These are phyloP conservation scores for Hypoxylon sp. DNA, from an alignment of 2,329 filamentous ascomycete species.

Conservation along the genomic window DNA sequence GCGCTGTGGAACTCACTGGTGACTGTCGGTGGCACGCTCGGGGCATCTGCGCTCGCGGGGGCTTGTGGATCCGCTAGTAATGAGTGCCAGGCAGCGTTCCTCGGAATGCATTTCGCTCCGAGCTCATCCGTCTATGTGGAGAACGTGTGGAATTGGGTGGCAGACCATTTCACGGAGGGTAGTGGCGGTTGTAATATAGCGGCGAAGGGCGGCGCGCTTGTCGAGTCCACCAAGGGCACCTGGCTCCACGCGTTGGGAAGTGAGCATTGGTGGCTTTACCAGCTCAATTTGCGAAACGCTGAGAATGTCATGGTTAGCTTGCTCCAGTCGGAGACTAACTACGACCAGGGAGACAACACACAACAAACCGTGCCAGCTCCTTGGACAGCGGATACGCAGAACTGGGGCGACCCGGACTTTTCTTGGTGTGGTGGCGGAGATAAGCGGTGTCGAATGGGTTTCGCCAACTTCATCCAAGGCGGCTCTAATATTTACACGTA, in stretches of 20 bases:
- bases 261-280: conserved; percentile 72
- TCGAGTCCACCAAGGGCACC: conserved; percentile 63
- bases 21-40: conserved; percentile 58
- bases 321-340: conserved; percentile 70
- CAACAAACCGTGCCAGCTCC: conserved; percentile 57
- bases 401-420: conserved; percentile 62
- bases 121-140: conserved; percentile 67
- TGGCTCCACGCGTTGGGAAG: conserved; percentile 68
- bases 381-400: conserved; percentile 56
- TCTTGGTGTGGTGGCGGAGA: conserved; percentile 57
- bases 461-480: conserved; percentile 60
- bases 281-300: conserved; percentile 67
- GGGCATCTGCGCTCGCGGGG: conserved; percentile 50
- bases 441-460: conserved; percentile 61
- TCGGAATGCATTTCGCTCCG: conserved; percentile 64
- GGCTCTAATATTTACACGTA: conserved; percentile 60
- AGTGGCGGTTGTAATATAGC: conserved; percentile 63
- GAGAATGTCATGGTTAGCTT: conserved; percentile 66
- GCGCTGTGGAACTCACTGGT: conserved; percentile 57
- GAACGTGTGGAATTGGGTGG: conserved; percentile 68
- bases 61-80: conserved; percentile 53
- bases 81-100: conserved; percentile 62
- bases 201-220: conserved; percentile 63
- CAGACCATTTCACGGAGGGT: conserved; percentile 66
- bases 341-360: conserved; percentile 60